These are phyloP conservation scores for Trichoderma atrobrunneum DNA, from an alignment of 2,329 filamentous ascomycete species.

Conservation along the genomic window DNA sequence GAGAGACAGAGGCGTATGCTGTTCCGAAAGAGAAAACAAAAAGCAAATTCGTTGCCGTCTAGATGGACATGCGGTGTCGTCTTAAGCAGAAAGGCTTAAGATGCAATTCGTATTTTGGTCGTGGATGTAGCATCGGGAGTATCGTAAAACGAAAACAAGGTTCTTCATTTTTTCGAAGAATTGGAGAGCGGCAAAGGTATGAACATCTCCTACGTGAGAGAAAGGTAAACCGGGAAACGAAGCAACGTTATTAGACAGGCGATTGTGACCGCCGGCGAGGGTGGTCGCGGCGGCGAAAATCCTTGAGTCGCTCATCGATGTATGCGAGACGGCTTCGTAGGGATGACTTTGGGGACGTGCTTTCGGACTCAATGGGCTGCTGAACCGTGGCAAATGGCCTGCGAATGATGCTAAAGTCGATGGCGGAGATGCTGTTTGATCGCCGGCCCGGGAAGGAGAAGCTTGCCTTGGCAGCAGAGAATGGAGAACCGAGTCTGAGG, in stretches of 20 bases:
- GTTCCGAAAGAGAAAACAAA: not conserved
- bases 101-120: not conserved
- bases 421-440: conserved; percentile 45
- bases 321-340: conserved; percentile 54
- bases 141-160: not conserved
- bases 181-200: not conserved
- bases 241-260: conserved; percentile 23
- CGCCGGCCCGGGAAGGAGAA: conserved; percentile 61
- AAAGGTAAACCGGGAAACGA: conserved; percentile 32
- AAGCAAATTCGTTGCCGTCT: not conserved
- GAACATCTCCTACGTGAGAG: conserved; percentile 24
- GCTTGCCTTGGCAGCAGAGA: conserved; percentile 48
- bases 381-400: conserved; percentile 59
- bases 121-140: not conserved
- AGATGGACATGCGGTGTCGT: not conserved
- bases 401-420: conserved; percentile 45
- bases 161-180: not conserved
- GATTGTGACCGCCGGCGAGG: conserved; percentile 48
- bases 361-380: conserved; percentile 37
- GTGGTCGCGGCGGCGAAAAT: conserved; percentile 47
- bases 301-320: conserved; percentile 56
- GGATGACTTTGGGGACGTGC: conserved; percentile 38
- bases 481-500: conserved; percentile 58
- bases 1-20: not conserved
- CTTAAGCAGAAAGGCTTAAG: too few species aligned